Base-by-base conservation (phyloP, 805 yeast species). In the Kodamaea kakaduensis region DNA sequence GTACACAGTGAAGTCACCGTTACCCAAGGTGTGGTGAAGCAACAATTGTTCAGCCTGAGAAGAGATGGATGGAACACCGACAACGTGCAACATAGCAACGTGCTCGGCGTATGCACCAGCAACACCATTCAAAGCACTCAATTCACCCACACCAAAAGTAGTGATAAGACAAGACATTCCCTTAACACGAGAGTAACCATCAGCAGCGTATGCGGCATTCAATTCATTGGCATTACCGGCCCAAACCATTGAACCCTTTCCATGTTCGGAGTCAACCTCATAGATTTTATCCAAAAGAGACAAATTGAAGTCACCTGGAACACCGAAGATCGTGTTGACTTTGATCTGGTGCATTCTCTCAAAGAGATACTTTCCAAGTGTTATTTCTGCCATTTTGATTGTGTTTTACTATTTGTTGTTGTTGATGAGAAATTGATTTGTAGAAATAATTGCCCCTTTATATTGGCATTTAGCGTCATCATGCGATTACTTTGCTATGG, bases 1-100 rank as follows among this genome's bases (percentile, higher is more conserved):
- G 52, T 54, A 59, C 18, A 58, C 64, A 29, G 69, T 58, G 51
- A 63, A 59, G 51, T 62, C 69, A 16, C 69, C 69, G 48, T 64
- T 63, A 30, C 69, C 69, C 51, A 64, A 56, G 21, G 69, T 64
- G 48, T 63, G 69, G 54, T 62, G 68, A 43, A 59, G 51, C 51
- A 63, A 53, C 51, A 62, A 58, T 37, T 60, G 67, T 47, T 62
- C 59, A 39, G 60, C 48, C 43, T 58, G 61, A 5, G 62, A 47
- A 6, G 56, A 42, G 37, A 55, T 49, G 24, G 62, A 52, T 9
- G 64, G 64, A n/a, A 58, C 53, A 34, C 63, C 61, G 12, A 56
- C 64, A 14, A 59, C 51, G 48, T 59, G 63, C 43, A 59, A 38
- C 48, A 59, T 25, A 17, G 61, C 64, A 14, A 59, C 61, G 51